These are phyloP conservation scores for Backusella parvicylindrica DNA, from an alignment of 192 early-diverging fungal genomes.

Conservation along the genomic window DNA sequence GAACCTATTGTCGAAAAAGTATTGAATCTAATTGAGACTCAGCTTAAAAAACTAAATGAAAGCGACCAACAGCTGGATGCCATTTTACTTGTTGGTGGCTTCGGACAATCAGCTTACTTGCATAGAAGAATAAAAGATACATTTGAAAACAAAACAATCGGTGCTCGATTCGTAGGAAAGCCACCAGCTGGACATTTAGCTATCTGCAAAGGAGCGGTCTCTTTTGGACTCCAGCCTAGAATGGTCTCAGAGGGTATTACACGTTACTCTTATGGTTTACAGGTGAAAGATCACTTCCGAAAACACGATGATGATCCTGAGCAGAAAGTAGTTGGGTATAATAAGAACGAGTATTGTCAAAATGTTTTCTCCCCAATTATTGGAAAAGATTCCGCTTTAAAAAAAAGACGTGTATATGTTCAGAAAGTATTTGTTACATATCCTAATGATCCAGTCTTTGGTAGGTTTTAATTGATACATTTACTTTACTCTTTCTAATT, in stretches of 20 bases:
- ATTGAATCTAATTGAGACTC: slow-evolving; percentile 40
- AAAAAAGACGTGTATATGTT: not conserved
- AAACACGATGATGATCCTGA: not conserved
- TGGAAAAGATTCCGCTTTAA: not conserved
- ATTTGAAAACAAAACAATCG: slow-evolving; percentile 31
- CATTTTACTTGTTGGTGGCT: slow-evolving; percentile 51
- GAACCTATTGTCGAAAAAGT: slow-evolving; percentile 46
- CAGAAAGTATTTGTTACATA: not conserved
- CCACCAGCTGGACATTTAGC: slow-evolving; percentile 41
- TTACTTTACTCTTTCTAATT: not conserved
- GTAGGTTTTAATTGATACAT: not conserved
- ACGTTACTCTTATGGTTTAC: slow-evolving; percentile 44
- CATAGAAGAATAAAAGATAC: slow-evolving; percentile 38
- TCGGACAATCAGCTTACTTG: slow-evolving; percentile 49
- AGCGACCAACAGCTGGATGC: slow-evolving; percentile 24
- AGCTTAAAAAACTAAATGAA: slow-evolving; percentile 35
- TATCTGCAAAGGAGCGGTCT: slow-evolving; percentile 50
- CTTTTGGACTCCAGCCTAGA: slow-evolving; percentile 43
- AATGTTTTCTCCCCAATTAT: not conserved
- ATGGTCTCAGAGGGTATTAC: slow-evolving; percentile 43
- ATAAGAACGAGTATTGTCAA: not conserved
- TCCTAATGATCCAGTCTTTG: not conserved
- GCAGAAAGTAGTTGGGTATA: not conserved
- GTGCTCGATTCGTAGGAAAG: slow-evolving; percentile 42
- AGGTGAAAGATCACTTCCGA: slow-evolving; percentile 37